A percentile compares a stretch with the other conserved stretches of the same genome.
Evolutionary conservation across 2,329 filamentous ascomycete genomes (phyloP).

Genomic region (Colletotrichum sp.): DNA sequence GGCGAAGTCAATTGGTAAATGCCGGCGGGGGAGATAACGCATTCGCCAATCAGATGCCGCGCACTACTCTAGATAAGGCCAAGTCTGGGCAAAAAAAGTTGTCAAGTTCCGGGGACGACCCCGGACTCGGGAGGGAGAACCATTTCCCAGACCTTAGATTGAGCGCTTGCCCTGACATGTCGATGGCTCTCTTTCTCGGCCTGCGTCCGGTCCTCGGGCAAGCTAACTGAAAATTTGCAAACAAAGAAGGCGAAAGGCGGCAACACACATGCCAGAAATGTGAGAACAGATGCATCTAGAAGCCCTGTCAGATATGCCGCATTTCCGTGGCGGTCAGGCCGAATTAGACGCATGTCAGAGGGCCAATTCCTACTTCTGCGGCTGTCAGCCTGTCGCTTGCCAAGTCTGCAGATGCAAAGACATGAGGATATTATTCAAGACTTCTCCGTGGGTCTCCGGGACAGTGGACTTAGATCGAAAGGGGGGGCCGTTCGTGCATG

Average conservation of each 20-base stretch:
- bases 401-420: conserved; percentile 7
- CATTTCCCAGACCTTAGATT: background rate
- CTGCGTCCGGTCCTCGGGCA: background rate
- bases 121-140: conserved; percentile 9
- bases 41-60: background rate
- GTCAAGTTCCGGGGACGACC: conserved; percentile 5
- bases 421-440: conserved; percentile 19
- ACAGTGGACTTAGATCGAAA: background rate
- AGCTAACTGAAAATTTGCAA: background rate
- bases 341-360: background rate
- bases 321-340: background rate
- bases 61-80: background rate
- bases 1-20: conserved; percentile 15
- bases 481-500: background rate
- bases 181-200: background rate
- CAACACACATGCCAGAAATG: background rate
- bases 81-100: background rate
- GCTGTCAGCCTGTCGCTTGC: background rate
- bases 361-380: background rate
- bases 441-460: conserved; percentile 13
- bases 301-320: background rate
- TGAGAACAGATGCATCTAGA: background rate
- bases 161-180: background rate
- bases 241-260: background rate
- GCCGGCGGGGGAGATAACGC: conserved; percentile 16